Percentiles rank a stretch among this genome's conserved stretches.
Conservation (phyloP, 2,329 filamentous ascomycete species). For the Dothideomycetes sp. region DNA sequence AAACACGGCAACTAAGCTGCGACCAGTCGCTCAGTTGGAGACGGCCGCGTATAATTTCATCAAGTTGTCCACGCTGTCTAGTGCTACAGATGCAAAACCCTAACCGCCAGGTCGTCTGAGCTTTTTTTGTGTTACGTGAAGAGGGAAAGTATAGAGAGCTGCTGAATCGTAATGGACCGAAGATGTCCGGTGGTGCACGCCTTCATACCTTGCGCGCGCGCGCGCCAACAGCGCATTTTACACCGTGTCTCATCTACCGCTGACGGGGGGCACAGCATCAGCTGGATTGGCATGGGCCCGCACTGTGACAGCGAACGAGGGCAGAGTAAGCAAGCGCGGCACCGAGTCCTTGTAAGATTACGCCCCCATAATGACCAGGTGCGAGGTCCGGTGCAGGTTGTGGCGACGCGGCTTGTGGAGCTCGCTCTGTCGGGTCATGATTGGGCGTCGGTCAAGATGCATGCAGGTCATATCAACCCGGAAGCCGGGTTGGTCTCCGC, state of each 20-base stretch:
- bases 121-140: background rate
- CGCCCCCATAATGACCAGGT: slow-evolving; percentile 7
- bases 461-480: slow-evolving; percentile 19
- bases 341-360: slow-evolving; percentile 6
- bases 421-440: slow-evolving; percentile 4
- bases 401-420: slow-evolving; percentile 5
- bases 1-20: background rate
- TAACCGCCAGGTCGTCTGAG: background rate
- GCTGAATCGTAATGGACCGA: too few species aligned
- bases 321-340: slow-evolving; percentile 7
- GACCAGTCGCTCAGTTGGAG: background rate
- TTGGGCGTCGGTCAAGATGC: slow-evolving; percentile 7
- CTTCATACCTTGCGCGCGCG: background rate
- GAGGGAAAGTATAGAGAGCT: background rate
- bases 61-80: background rate
- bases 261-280: slow-evolving; percentile 6
- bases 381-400: slow-evolving; percentile 7
- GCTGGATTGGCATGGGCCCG: slow-evolving; percentile 5
- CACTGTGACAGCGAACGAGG: slow-evolving; percentile 8
- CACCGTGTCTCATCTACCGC: slow-evolving; percentile 4
- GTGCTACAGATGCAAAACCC: background rate
- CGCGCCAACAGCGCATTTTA: background rate
- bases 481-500: slow-evolving; percentile 17
- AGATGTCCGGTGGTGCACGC: background rate
- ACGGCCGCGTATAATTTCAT: background rate